Percentiles rank a stretch among this genome's conserved stretches.
These are phyloP conservation scores for Auriculariales sp. DNA, from an alignment of 768 basidiomycete species.

Conservation along the genomic window DNA sequence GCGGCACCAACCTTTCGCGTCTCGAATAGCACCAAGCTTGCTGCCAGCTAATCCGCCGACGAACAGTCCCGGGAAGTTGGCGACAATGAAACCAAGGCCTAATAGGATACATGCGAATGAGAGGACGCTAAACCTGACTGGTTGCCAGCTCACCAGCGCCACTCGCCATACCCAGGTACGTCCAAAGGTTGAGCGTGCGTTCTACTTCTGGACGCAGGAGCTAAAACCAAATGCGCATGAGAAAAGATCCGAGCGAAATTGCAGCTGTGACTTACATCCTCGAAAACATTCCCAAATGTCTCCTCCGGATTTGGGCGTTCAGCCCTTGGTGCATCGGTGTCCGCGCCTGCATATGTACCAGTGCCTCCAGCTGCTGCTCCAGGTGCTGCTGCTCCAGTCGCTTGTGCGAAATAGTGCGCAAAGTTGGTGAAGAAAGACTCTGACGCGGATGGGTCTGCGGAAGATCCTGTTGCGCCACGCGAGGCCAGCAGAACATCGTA, in stretches of 20 bases:
- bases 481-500: conserved; percentile 57
- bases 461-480: conserved; percentile 32
- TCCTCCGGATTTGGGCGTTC: conserved; percentile 57
- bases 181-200: conserved; percentile 27
- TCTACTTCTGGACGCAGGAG: conserved; percentile 73
- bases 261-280: conserved; percentile 43
- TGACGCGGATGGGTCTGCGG: conserved; percentile 51
- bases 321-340: conserved; percentile 12
- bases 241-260: not conserved
- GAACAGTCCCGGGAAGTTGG: conserved; percentile 75
- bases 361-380: conserved; percentile 13
- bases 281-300: conserved; percentile 82
- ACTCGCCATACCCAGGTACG: conserved; percentile 52
- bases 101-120: not conserved
- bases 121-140: not conserved
- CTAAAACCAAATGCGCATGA: conserved; percentile 20
- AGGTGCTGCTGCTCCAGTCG: conserved; percentile 16
- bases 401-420: conserved; percentile 48
- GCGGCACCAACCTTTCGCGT: conserved; percentile 46
- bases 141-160: conserved; percentile 31
- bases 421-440: conserved; percentile 67
- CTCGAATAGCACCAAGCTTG: conserved; percentile 77
- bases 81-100: conserved; percentile 33
- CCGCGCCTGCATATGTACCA: conserved; percentile 11
- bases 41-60: conserved; percentile 82